Base-by-base conservation (phyloP, 345 rosid species). In the Camelina hispida region DNA sequence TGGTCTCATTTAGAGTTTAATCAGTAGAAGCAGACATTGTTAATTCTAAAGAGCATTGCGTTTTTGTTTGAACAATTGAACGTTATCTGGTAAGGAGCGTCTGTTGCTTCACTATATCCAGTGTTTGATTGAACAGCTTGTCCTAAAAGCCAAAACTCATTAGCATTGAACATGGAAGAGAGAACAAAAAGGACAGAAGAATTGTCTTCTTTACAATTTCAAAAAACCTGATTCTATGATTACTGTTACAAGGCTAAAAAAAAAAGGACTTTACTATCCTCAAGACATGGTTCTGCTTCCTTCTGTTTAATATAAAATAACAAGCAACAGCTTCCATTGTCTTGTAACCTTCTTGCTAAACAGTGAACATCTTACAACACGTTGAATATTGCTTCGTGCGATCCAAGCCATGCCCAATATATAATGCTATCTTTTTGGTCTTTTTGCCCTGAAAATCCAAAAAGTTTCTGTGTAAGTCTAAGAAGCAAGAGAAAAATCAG, bases 381-480 rank as follows among this genome's bases (percentile, higher is more conserved):
- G 57, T 72, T 68, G 69, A 76, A 87, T 23, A 93, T 66, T 38
- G 96, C 93, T 22, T 86, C 88, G 42, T 63, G 68, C 10, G 94
- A 82, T 73, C 91, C 97, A 77, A 86, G 77, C 98, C 96, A 93
- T 55, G 97, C 85, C 62, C 86, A 85, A 18, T 72, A 78, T 30
- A 68, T 55, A 71, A 65, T 32, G 47, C 69, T 25, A 34, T 75
- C 55, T 16, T 38, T 59, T 44, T 40, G 66, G 44, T 65, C 66
- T 52, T 54, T 81, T 70, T 69, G 62, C 51, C 79, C 47, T 79
- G 67, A 81, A 65, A 64, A 69, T 28, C 52, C 56, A 66, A 37
- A 10, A 6, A 57, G 43, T 38, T 32, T 81, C 82, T 74, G 62
- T 47, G 55, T 54, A 62, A 12, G 68, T 25, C 30, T 17, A 28